phyloP scores from a whole-genome alignment of 176 grass and related monocot species.

The Urochloa ruziziensis region DNA sequence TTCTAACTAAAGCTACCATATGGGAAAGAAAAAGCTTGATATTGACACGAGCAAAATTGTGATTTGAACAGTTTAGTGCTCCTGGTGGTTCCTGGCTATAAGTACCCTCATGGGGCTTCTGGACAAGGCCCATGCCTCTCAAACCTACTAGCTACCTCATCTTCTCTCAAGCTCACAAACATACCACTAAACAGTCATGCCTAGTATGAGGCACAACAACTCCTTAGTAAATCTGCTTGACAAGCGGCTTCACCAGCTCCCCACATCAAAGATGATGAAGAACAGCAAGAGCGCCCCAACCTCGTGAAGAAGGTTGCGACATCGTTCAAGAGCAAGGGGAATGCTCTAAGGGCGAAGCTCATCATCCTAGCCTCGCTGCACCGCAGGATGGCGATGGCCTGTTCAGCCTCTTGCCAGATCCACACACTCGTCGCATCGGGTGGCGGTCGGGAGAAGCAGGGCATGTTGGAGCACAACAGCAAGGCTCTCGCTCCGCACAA shows the following conservation, averaged over 20 bases:
- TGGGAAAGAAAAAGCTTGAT: constrained; percentile 1
- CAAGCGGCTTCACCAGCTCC: background rate
- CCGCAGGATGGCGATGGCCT: constrained; percentile 42
- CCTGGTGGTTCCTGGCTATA: constrained; percentile 38
- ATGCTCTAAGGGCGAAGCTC: constrained; percentile 48
- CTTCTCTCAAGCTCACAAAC: too few relatives aligned
- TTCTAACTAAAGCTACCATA: background rate
- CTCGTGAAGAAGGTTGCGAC: constrained; percentile 66
- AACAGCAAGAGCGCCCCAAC: constrained; percentile 45
- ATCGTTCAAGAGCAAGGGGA: constrained; percentile 53
- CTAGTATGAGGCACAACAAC: background rate
- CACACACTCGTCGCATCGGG: constrained; percentile 34
- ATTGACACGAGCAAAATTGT: constrained; percentile 17
- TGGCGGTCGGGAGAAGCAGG: constrained; percentile 11
- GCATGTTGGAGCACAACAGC: background rate
- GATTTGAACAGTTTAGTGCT: background rate
- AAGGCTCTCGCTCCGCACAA: constrained; percentile 38
- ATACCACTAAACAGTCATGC: too few relatives aligned
- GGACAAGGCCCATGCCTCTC: constrained; percentile 52
- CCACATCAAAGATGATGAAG: constrained; percentile 43
- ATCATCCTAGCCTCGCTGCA: constrained; percentile 51
- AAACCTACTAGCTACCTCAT: background rate
- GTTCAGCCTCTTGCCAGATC: constrained; percentile 53
- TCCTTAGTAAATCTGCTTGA: background rate
- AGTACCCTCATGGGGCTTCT: constrained; percentile 34